phyloP scores from a whole-genome alignment of 805 yeast genomes.

The Saturnispora sekii region DNA sequence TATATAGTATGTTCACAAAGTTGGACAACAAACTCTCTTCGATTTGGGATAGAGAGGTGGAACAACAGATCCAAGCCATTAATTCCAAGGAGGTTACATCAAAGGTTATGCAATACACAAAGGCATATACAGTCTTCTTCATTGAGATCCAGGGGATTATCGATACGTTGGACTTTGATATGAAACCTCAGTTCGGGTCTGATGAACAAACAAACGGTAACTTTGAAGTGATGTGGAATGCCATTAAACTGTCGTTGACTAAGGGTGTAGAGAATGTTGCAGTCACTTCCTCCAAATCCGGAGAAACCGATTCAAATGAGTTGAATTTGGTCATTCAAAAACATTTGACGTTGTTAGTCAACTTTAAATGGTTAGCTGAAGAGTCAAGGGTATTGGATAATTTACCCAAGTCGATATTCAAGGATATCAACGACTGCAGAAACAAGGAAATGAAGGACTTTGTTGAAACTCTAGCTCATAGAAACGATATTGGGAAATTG shows the following conservation, averaged over 20 bases:
- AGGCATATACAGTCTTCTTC: slow-evolving; percentile 39
- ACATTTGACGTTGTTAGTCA: slow-evolving; percentile 39
- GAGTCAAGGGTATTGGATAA: slow-evolving; percentile 23
- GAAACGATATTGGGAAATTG: slow-evolving; percentile 55
- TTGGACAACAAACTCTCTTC: slow-evolving; percentile 40
- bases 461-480: slow-evolving; percentile 34
- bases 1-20: slow-evolving; percentile 40
- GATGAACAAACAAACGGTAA: slow-evolving; percentile 14
- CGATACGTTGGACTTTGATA: slow-evolving; percentile 8
- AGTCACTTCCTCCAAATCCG: neutral
- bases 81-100: slow-evolving; percentile 18
- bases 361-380: slow-evolving; percentile 44
- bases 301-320: slow-evolving; percentile 7
- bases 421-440: slow-evolving; percentile 23
- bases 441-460: slow-evolving; percentile 32
- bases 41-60: slow-evolving; percentile 52
- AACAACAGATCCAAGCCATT: slow-evolving; percentile 39
- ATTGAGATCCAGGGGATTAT: slow-evolving; percentile 29
- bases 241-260: slow-evolving; percentile 11
- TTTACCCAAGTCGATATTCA: slow-evolving; percentile 16
- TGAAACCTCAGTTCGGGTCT: slow-evolving; percentile 8
- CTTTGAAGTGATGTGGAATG: slow-evolving; percentile 19
- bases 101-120: slow-evolving; percentile 34
- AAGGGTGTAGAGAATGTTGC: slow-evolving; percentile 10
- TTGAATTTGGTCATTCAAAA: slow-evolving; percentile 9